Evolutionary conservation across 202 grass and related monocot species (phyloP).

Genomic region (Eragrostis tef): DNA sequence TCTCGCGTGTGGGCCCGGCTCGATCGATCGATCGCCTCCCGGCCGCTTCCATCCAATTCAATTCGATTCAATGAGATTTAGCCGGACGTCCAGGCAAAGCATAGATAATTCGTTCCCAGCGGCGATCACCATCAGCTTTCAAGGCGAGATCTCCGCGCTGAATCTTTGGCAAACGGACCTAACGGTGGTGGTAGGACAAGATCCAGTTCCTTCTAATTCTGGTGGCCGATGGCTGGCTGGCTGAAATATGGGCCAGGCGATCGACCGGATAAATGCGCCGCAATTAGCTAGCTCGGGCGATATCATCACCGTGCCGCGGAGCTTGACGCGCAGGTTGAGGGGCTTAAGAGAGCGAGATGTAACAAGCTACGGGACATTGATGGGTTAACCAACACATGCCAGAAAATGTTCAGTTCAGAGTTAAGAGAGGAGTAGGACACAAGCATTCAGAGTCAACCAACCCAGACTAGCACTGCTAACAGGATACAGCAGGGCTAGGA

Average conservation of each 20-base stretch:
- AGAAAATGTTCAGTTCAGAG: neutral
- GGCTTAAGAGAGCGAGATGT: neutral
- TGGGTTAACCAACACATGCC: neutral
- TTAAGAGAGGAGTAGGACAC: neutral
- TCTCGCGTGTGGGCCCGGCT: neutral
- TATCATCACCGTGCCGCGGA: neutral
- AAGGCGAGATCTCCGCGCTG: constrained; percentile 44
- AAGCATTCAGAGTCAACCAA: neutral
- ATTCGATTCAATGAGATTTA: constrained; percentile 22
- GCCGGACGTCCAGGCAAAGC: constrained; percentile 35
- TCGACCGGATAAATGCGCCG: neutral
- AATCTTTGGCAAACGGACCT: constrained; percentile 45
- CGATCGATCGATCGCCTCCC: too few relatives aligned
- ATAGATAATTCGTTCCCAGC: constrained; percentile 37
- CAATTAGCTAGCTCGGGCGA: constrained; percentile 6
- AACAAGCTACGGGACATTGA: neutral
- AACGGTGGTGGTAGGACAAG: constrained; percentile 33
- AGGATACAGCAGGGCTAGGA: too few relatives aligned
- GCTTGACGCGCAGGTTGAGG: constrained; percentile 9
- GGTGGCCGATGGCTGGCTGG: neutral
- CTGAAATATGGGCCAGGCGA: neutral
- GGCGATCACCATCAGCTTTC: constrained; percentile 51
- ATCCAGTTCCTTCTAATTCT: neutral
- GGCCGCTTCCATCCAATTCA: too few relatives aligned
- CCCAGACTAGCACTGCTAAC: too few relatives aligned